Conservation (phyloP, 2,329 filamentous ascomycete species). For the Pseudocercospora fijiensis region DNA sequence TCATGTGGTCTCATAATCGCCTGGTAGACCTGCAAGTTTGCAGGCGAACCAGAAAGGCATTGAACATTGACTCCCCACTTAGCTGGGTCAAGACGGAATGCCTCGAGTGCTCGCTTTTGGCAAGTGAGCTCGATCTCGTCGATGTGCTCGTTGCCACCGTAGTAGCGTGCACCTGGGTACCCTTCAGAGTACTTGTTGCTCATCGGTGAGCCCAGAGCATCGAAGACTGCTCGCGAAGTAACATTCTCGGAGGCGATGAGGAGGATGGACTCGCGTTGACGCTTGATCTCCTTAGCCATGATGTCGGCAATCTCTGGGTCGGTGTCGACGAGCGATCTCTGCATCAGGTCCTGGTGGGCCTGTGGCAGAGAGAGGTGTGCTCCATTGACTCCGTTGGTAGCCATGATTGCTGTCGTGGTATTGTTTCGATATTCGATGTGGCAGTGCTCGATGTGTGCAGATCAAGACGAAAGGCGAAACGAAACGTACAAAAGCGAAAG, state of each 20-base stretch:
- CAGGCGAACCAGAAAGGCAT: conserved; percentile 77
- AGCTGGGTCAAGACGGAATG: conserved; percentile 79
- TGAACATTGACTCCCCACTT: conserved; percentile 99
- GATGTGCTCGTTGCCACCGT: conserved; percentile 98
- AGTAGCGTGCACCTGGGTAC: conserved; percentile 96
- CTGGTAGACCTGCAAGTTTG: conserved; percentile 82
- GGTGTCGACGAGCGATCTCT: conserved; percentile 86
- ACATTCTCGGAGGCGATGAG: conserved; percentile 99
- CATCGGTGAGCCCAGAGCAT: conserved; percentile 92
- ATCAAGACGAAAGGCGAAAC: background rate
- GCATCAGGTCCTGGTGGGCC: conserved; percentile 77
- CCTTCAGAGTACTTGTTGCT: conserved; percentile 98
- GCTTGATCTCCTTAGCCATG: conserved; percentile 95
- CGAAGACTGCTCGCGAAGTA: conserved; percentile 95
- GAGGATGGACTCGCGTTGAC: conserved; percentile 97
- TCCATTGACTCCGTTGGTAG: conserved; percentile 30
- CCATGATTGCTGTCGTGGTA: conserved; percentile 25
- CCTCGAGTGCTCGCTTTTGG: conserved; percentile 87
- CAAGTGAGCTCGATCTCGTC: conserved; percentile 93
- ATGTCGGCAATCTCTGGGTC: conserved; percentile 95
- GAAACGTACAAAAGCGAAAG: background rate
- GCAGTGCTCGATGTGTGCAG: background rate
- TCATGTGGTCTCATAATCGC: conserved; percentile 91
- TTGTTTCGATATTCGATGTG: background rate
- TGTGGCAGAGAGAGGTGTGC: conserved; percentile 58